phyloP scores from a whole-genome alignment of 352 stramenopile genomes.

The Pythium phragmiticola region DNA sequence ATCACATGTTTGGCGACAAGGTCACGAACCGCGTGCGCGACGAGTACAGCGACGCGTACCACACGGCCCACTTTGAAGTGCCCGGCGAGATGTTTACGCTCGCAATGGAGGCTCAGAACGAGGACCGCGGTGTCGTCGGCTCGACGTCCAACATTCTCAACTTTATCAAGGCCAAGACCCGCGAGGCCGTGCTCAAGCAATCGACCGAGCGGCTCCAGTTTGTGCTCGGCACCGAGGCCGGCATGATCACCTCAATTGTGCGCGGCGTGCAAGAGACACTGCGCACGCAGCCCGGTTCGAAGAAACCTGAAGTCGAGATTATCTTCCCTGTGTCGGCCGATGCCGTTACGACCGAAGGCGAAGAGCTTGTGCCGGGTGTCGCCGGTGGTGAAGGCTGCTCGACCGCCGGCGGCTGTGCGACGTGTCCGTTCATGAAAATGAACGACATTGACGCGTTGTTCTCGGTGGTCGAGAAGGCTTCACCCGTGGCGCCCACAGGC shows the following conservation, averaged over 20 bases:
- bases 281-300: constrained; percentile 35
- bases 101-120: constrained; percentile 92
- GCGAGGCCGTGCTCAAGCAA: constrained; percentile 64
- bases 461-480: constrained; percentile 82
- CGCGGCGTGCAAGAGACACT: constrained; percentile 88
- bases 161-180: constrained; percentile 96
- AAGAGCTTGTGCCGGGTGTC: constrained; percentile 88
- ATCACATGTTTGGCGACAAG: constrained; percentile 98
- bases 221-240: constrained; percentile 95
- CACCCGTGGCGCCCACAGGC: constrained; percentile 27
- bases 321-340: constrained; percentile 96
- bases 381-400: constrained; percentile 94
- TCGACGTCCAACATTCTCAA: constrained; percentile 98
- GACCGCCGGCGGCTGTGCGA: constrained; percentile 96
- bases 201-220: constrained; percentile 88
- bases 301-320: constrained; percentile 92
- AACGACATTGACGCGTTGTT: constrained; percentile 97
- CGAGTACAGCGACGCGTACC: constrained; percentile 92
- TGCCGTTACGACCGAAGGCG: constrained; percentile 80
- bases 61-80: constrained; percentile 97
- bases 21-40: constrained; percentile 91
- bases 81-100: constrained; percentile 99
- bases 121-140: constrained; percentile 91
- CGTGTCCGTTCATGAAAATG: constrained; percentile 99
- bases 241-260: constrained; percentile 98